These are phyloP conservation scores for Diplogelasinospora grovesii DNA, from an alignment of 495 filamentous ascomycete species.

Conservation along the genomic window DNA sequence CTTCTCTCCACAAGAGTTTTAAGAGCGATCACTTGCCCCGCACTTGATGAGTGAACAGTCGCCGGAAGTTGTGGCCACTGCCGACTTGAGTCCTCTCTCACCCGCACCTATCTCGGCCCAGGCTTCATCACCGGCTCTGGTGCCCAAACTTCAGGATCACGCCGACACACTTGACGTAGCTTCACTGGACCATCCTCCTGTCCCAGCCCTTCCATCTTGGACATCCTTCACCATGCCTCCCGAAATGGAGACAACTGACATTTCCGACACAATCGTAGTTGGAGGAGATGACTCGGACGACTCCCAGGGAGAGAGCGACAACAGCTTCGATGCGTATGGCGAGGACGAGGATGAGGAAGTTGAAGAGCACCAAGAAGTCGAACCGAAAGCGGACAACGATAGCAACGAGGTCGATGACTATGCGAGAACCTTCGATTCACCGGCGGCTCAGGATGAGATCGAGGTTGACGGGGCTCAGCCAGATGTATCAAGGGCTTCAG, in stretches of 20 bases:
- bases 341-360: conserved; percentile 22
- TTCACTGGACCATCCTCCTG: too few relatives aligned
- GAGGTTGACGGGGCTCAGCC: conserved; percentile 29
- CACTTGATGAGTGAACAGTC: conserved; percentile 31
- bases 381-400: conserved; percentile 27
- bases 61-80: conserved; percentile 29
- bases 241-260: conserved; percentile 6
- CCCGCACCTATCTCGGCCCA: conserved; percentile 22
- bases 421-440: conserved; percentile 43
- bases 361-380: conserved; percentile 13
- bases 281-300: conserved; percentile 22
- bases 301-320: conserved; percentile 20
- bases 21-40: conserved; percentile 2
- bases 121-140: conserved; percentile 25
- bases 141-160: conserved; percentile 34
- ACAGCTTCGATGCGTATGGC: conserved; percentile 28
- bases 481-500: conserved; percentile 36
- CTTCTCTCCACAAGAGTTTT: too few relatives aligned
- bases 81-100: conserved; percentile 30
- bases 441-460: conserved; percentile 23
- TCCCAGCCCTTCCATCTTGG: conserved; percentile 1
- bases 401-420: too few relatives aligned
- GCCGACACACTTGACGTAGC: conserved; percentile 16
- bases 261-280: conserved; percentile 27
- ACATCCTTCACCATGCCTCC: conserved; percentile 11